Evolutionary conservation across 805 yeast species (phyloP).

Genomic region (Lachancea quebecensis): DNA sequence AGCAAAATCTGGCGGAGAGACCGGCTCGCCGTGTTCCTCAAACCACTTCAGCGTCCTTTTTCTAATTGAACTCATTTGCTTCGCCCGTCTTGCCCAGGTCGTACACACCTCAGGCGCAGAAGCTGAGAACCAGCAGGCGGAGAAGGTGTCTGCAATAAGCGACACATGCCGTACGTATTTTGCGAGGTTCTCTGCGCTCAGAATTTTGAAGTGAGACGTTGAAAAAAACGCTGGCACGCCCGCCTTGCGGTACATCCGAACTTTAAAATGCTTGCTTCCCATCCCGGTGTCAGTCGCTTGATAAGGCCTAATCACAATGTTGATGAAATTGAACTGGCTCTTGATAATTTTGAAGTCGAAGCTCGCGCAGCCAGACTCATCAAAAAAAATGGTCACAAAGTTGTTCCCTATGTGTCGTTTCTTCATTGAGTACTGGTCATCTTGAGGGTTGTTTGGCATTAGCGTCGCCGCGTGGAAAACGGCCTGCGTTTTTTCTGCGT

Average conservation of each 20-base stretch:
- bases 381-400: conserved; percentile 72
- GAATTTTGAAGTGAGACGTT: conserved; percentile 65
- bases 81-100: conserved; percentile 13
- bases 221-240: conserved; percentile 76
- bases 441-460: conserved; percentile 54
- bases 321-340: conserved; percentile 78
- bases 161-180: conserved; percentile 60
- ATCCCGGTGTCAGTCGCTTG: conserved; percentile 6
- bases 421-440: conserved; percentile 45
- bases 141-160: conserved; percentile 60
- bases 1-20: background rate
- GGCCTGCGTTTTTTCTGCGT: conserved; percentile 61
- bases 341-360: conserved; percentile 65
- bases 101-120: conserved; percentile 17
- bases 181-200: conserved; percentile 54
- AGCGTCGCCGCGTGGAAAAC: conserved; percentile 75
- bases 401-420: conserved; percentile 85
- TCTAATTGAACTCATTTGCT: conserved; percentile 4
- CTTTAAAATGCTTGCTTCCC: conserved; percentile 41
- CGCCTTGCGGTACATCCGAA: conserved; percentile 53
- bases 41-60: background rate
- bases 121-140: conserved; percentile 57
- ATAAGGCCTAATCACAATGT: conserved; percentile 72
- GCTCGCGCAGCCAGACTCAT: conserved; percentile 54
- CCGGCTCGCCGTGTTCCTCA: background rate